Evolutionary conservation across 305 asterid species (phyloP), one percentile per base, ranked within the genome.

Genomic region (Andrographis paniculata): DNA sequence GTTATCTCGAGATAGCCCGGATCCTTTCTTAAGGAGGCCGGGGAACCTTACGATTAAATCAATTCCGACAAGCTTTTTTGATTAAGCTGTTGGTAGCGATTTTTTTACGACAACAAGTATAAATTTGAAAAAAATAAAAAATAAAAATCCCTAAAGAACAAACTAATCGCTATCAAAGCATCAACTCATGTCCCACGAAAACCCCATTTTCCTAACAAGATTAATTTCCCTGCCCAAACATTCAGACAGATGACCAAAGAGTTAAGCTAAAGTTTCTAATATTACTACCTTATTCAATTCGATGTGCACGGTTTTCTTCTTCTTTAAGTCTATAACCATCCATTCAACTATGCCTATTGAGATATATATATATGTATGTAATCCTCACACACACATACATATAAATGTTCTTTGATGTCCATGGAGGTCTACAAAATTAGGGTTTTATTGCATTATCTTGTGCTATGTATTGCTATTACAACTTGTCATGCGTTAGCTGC

Each of bases 261-360:
- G 80, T 80, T 70, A 81, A 84, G 84, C 70, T 64, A 74, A 81
- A 76, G 93, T 66, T 54, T 69, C 52, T 41, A 52, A 62, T 50
- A 62, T 50, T 44, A 64, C 47, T 33, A 28, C 17, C 17, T 35
- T 47, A 35, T 60, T 47, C n/a, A 45, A 28, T 42, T 6, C 2
- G 2, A 33, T 48, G 62, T 65, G 66, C 58, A 45, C 40, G 63
- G 30, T 31, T 42, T 49, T 50, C 55, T 64, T 62, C 76, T 71
- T 68, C 69, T 52, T 61, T 64, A 22, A 13, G 33, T 55, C 39
- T 59, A 27, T 15, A n/a, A n/a, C n/a, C 37, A 63, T 53, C 46
- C 45, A 41, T 37, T 48, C 21, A 64, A 68, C 17, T 5, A 8
- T 24, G 8, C 8, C 30, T 8, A 24, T 24, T 24, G 6, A 4